Evolutionary conservation across 2,329 filamentous ascomycete genomes (phyloP), one percentile per base, ranked within the genome.

Genomic region (Aureobasidium subglaciale): DNA sequence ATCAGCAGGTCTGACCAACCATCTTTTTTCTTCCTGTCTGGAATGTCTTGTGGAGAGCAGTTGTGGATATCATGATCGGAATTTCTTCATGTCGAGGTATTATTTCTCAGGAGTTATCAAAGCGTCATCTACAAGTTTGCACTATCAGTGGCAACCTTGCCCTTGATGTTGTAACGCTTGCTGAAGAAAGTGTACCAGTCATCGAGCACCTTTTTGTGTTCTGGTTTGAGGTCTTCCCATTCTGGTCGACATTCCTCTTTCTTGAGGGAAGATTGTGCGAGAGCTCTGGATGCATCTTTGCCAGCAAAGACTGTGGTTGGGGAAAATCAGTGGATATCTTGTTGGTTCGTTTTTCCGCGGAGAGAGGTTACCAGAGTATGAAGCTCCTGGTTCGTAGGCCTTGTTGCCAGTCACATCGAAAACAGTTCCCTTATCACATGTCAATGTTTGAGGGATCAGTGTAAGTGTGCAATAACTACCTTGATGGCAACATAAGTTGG

Each of bases 161-260:
- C 90, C 43, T 95, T 84, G 50, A 97, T 81, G 65, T 96, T 97
- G 75, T 99, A 99, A 57, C 93, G 81, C 77, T 97, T 99, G 63
- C 87, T 89, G 73, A 99, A 99, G 74, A 95, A 99, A 2, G 87
- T 95, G 60, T 86, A 83, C 93, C 93, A 99, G 70, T 99, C 93
- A 54, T 92, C 81, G 59, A 99, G 75, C 3, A 87, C 85, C 24
- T 82, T 83, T 75, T 93, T 89, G 70, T 96, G 85, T 72, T 93
- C 90, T 20, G 95, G 90, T 13, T 79, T 77, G 50, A 99, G 76
- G 65, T 90, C 87, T 57, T 86, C 78, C 87, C 89, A 97, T 49
- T 96, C 86, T 2, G 93, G 76, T 29, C 76, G 76, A 61, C 89
- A 92, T 63, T 97, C 91, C 65, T 93, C 89, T 5, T 80, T 71